Evolutionary conservation across 176 grass and related monocot genomes (phyloP).

Genomic region (Eleusine coracana): DNA sequence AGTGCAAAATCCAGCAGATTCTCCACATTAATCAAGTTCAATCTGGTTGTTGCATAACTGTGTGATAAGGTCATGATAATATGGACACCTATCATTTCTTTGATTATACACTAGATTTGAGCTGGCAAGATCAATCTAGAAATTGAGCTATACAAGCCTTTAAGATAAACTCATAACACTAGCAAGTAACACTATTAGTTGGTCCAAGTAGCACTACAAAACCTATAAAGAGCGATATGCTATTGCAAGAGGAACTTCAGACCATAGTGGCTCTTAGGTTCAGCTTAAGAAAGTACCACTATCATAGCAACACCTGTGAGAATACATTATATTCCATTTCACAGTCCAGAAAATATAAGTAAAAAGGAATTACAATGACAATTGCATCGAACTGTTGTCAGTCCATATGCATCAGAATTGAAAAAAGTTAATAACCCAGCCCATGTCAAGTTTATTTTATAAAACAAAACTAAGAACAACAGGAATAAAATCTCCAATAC

Average conservation of each 20-base stretch:
- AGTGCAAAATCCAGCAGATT: not conserved
- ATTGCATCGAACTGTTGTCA: not conserved
- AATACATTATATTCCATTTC: not conserved
- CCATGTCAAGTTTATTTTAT: not conserved
- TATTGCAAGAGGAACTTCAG: not conserved
- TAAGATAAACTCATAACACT: not conserved
- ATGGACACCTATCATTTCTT: conserved; percentile 1
- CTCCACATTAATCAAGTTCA: not conserved
- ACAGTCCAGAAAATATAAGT: not conserved
- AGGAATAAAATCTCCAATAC: not conserved
- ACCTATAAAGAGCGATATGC: not conserved
- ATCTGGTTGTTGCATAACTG: not conserved
- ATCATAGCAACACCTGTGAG: not conserved
- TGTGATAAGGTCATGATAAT: not conserved
- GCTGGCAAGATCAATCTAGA: not conserved
- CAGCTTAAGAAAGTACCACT: not conserved
- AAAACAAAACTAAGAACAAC: not conserved
- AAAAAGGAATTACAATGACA: not conserved
- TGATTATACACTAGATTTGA: not conserved
- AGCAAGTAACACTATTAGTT: not conserved
- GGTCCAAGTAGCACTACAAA: not conserved
- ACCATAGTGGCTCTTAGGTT: not conserved
- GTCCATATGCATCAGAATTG: not conserved
- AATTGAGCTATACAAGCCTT: conserved; percentile 1
- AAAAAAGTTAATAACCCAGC: not conserved